Percentiles rank a stretch among this genome's conserved stretches.
These are phyloP conservation scores for Candida freyschussii DNA, from an alignment of 1,139 yeast species.

Conservation along the genomic window DNA sequence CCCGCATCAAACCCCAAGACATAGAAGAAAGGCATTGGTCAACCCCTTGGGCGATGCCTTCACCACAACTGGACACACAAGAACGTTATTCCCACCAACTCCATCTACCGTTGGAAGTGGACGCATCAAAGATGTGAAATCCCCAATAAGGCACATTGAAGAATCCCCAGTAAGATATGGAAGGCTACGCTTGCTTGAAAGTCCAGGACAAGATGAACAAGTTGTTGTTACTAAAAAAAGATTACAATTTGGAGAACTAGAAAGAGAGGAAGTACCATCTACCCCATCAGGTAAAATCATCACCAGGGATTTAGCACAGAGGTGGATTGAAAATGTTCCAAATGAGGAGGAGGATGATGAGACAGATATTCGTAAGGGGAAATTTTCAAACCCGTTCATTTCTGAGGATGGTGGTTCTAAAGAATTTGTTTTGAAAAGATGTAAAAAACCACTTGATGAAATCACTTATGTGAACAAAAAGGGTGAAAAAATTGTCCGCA, in stretches of 20 bases:
- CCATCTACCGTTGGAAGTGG: slow-evolving; percentile 27
- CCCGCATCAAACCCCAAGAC: slow-evolving; percentile 22
- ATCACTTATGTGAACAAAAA: slow-evolving; percentile 24
- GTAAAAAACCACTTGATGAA: slow-evolving; percentile 16
- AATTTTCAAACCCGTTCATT: slow-evolving; percentile 19
- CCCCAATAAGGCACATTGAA: slow-evolving; percentile 12
- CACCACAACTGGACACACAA: slow-evolving; percentile 11
- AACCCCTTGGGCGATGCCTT: slow-evolving; percentile 9
- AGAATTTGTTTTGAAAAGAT: slow-evolving; percentile 16
- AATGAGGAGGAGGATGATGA: slow-evolving; percentile 13
- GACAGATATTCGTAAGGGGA: slow-evolving; percentile 8
- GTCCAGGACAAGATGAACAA: slow-evolving; percentile 8
- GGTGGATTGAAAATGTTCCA: slow-evolving; percentile 20
- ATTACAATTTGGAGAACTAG: slow-evolving; percentile 15
- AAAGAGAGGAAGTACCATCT: slow-evolving; percentile 5
- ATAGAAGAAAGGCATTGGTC: slow-evolving; percentile 15
- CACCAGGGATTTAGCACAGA: slow-evolving; percentile 14
- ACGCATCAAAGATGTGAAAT: slow-evolving; percentile 16
- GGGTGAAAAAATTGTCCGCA: slow-evolving; percentile 20
- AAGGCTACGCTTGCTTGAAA: slow-evolving; percentile 1
- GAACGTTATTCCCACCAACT: slow-evolving; percentile 25
- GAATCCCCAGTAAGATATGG: slow-evolving; percentile 8
- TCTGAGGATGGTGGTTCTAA: slow-evolving; percentile 2
- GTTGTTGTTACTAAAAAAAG: slow-evolving; percentile 16
- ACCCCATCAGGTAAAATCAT: slow-evolving; percentile 22